Evolutionary conservation across 768 basidiomycete genomes (phyloP).

Genomic region (Neoboletus magnificus): DNA sequence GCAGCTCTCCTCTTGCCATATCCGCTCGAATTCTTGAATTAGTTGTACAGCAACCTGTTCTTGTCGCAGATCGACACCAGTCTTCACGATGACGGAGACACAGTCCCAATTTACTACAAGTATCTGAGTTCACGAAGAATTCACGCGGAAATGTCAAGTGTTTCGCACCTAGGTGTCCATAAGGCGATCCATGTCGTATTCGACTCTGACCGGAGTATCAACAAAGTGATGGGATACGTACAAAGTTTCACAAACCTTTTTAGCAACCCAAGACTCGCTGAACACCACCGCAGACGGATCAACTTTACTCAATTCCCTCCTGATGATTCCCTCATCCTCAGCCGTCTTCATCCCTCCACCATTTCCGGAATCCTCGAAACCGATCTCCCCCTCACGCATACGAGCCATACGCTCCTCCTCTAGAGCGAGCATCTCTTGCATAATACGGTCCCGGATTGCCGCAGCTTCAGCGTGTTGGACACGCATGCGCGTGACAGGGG

Average conservation of each 20-base stretch:
- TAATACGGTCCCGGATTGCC: constrained; percentile 90
- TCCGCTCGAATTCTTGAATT: constrained; percentile 86
- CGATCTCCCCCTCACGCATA: constrained; percentile 75
- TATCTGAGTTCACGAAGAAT: constrained; percentile 6
- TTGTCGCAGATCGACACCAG: constrained; percentile 93
- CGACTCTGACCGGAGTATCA: constrained; percentile 48
- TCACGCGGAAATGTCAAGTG: constrained; percentile 12
- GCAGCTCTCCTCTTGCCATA: constrained; percentile 94
- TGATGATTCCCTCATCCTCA: constrained; percentile 93
- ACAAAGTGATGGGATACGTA: background rate
- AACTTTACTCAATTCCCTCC: constrained; percentile 87
- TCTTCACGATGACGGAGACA: constrained; percentile 97
- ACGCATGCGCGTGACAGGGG: constrained; percentile 54
- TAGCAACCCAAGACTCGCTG: constrained; percentile 90
- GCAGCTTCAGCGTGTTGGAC: constrained; percentile 81
- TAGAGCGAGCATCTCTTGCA: constrained; percentile 96
- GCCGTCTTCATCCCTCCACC: constrained; percentile 53
- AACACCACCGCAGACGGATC: constrained; percentile 97
- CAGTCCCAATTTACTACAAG: constrained; percentile 75
- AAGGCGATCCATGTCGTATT: constrained; percentile 90
- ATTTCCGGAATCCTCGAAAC: constrained; percentile 48
- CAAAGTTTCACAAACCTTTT: constrained; percentile 60
- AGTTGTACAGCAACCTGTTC: constrained; percentile 97
- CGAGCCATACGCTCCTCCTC: constrained; percentile 96
- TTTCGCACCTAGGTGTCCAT: constrained; percentile 81